Evolutionary conservation across 2,329 filamentous ascomycete species (phyloP).

Genomic region (Botrytis aclada): DNA sequence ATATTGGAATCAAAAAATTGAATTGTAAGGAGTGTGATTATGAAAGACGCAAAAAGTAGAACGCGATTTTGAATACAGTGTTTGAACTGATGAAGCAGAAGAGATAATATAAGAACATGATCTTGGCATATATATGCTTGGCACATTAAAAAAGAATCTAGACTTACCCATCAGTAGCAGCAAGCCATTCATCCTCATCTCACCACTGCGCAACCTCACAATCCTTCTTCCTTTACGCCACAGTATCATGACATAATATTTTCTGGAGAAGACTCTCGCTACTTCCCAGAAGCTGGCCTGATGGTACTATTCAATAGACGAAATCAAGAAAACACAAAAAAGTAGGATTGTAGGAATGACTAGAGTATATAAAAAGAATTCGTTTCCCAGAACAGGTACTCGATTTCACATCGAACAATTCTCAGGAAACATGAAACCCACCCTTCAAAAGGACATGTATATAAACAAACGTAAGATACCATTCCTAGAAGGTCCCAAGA

Average conservation of each 20-base stretch:
- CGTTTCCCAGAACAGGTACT: background rate
- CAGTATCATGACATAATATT: background rate
- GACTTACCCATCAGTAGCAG: background rate
- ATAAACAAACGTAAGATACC: background rate
- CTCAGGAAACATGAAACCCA: background rate
- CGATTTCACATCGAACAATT: background rate
- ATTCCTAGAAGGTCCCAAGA: background rate
- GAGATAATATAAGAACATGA: background rate
- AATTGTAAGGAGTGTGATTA: background rate
- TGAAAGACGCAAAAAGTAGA: background rate
- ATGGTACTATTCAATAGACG: background rate
- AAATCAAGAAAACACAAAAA: background rate
- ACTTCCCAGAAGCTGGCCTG: background rate
- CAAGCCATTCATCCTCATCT: background rate
- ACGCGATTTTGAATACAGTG: background rate
- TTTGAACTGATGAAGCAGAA: background rate
- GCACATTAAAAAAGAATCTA: background rate
- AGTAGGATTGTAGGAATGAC: background rate
- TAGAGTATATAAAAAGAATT: background rate
- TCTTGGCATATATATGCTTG: background rate
- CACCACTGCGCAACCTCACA: background rate
- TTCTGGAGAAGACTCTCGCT: background rate
- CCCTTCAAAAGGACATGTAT: background rate
- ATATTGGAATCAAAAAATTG: background rate
- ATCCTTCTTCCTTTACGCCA: conserved; percentile 1